A percentile compares a stretch with the other conserved stretches of the same genome.
Evolutionary conservation across 805 yeast species (phyloP).

Genomic region (Nakazawaea ambrosiae): DNA sequence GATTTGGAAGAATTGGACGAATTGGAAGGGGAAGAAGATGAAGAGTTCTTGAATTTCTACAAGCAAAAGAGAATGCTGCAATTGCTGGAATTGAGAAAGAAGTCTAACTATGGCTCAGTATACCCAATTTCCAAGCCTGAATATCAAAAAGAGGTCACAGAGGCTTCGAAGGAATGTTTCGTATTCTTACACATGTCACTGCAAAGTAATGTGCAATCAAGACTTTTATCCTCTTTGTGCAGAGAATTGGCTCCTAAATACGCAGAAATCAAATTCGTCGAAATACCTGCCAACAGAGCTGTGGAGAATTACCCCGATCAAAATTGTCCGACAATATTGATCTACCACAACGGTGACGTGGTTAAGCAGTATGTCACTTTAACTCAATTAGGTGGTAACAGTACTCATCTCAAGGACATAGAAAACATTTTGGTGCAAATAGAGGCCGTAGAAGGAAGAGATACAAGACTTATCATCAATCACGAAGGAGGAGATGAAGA

Average conservation of each 20-base stretch:
- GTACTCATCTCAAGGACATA: conserved; percentile 60
- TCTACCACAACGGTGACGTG: conserved; percentile 75
- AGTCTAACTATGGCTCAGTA: conserved; percentile 65
- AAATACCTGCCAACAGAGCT: conserved; percentile 86
- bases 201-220: conserved; percentile 63
- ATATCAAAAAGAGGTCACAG: conserved; percentile 78
- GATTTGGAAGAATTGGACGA: conserved; percentile 79
- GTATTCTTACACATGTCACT: conserved; percentile 77
- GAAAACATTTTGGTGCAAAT: conserved; percentile 64
- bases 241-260: conserved; percentile 55
- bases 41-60: conserved; percentile 76
- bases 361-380: conserved; percentile 76
- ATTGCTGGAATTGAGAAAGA: conserved; percentile 49
- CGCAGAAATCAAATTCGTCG: conserved; percentile 83
- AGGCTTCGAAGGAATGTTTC: conserved; percentile 57
- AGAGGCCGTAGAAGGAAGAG: conserved; percentile 59
- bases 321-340: conserved; percentile 85
- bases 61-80: conserved; percentile 75
- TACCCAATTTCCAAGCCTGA: conserved; percentile 81
- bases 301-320: conserved; percentile 86
- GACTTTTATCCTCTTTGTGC: conserved; percentile 59
- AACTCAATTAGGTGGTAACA: conserved; percentile 77
- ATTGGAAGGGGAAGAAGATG: conserved; percentile 89
- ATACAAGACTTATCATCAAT: conserved; percentile 58
- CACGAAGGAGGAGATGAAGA: conserved; percentile 52